Percentiles rank a stretch among this genome's conserved stretches.
phyloP scores from a whole-genome alignment of 1,139 yeast genomes.

The Hemisphaericaspora subhashii region DNA sequence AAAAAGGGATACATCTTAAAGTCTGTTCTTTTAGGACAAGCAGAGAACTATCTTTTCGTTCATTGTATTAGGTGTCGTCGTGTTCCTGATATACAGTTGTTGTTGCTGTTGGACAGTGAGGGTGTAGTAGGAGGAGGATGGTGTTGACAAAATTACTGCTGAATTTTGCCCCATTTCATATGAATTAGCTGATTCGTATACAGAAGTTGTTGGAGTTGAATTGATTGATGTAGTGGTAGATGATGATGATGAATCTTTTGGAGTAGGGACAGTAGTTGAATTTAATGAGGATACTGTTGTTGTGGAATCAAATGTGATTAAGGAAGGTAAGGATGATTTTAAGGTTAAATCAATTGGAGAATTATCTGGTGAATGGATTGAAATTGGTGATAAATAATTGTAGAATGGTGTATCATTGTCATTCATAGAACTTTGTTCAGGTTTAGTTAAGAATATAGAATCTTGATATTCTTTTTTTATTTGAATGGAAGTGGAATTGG shows the following conservation, averaged over 20 bases:
- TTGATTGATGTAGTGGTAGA: constrained; percentile 2
- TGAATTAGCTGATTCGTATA: constrained; percentile 16
- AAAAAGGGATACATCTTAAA: background rate
- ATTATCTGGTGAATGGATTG: constrained; percentile 42
- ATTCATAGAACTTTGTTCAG: background rate
- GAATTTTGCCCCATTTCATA: constrained; percentile 54
- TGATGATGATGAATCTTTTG: constrained; percentile 14
- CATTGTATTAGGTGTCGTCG: background rate
- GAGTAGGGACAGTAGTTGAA: constrained; percentile 16
- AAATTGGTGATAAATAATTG: constrained; percentile 47
- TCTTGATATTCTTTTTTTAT: constrained; percentile 7
- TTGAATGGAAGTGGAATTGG: constrained; percentile 6
- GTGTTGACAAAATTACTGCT: constrained; percentile 46
- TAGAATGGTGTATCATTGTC: constrained; percentile 19
- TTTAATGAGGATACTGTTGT: constrained; percentile 35
- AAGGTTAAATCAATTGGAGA: constrained; percentile 45
- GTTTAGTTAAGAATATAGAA: background rate
- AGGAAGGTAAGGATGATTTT: constrained; percentile 15
- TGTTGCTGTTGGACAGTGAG: constrained; percentile 6
- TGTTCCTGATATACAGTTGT: background rate
- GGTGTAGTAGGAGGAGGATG: background rate
- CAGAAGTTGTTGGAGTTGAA: background rate
- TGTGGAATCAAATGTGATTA: constrained; percentile 38
- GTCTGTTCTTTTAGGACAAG: constrained; percentile 23
- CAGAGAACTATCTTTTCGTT: constrained; percentile 30